Percentiles rank a stretch among this genome's conserved stretches.
Evolutionary conservation across 768 basidiomycete genomes (phyloP).

Genomic region (Pleurotus tuoliensis): DNA sequence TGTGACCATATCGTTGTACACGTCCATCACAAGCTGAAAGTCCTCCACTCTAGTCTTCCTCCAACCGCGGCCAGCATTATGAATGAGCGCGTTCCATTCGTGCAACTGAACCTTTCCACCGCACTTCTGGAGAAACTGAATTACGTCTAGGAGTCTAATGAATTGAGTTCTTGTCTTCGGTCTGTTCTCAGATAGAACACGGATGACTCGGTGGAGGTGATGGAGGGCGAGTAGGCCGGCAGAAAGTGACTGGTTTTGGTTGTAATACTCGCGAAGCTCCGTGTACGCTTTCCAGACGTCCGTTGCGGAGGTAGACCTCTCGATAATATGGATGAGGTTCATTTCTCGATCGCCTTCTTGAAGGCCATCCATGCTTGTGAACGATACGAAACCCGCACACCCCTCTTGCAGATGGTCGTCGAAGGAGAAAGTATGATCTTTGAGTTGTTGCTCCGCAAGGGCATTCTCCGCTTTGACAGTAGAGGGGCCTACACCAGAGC

Average conservation of each 20-base stretch:
- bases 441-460: neutral
- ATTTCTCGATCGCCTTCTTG: conserved; percentile 9
- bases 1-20: conserved; percentile 58
- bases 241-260: conserved; percentile 13
- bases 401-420: too few species aligned
- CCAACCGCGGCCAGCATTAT: conserved; percentile 63
- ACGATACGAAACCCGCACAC: too few species aligned
- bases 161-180: conserved; percentile 60
- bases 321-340: conserved; percentile 16
- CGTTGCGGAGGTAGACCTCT: conserved; percentile 15
- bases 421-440: too few species aligned
- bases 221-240: conserved; percentile 29
- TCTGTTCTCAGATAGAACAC: conserved; percentile 48
- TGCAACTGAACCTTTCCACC: conserved; percentile 54
- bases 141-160: conserved; percentile 64
- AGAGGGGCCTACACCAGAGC: conserved; percentile 6
- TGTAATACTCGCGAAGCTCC: conserved; percentile 27
- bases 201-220: conserved; percentile 61
- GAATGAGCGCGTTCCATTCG: conserved; percentile 77
- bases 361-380: neutral
- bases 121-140: conserved; percentile 51
- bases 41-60: conserved; percentile 54
- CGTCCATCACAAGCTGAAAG: conserved; percentile 54
- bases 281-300: conserved; percentile 42
- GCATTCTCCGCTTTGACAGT: conserved; percentile 1